phyloP scores from a whole-genome alignment of 305 asterid genomes.

The Rubia tinctorum region DNA sequence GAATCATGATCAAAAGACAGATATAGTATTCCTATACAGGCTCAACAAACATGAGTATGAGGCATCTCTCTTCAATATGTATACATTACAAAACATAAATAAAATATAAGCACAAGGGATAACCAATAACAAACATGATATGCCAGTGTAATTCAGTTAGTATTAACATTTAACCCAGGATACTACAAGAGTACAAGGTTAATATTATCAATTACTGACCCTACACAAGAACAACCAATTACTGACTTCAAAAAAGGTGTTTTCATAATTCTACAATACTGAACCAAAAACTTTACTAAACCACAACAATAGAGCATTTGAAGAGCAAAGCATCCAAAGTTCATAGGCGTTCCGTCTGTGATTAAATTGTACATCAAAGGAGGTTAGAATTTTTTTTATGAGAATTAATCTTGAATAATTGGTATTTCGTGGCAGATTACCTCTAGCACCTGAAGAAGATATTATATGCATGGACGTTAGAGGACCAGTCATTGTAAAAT shows the following conservation, averaged over 20 bases:
- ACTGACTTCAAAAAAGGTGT: neutral
- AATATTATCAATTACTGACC: neutral
- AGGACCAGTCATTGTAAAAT: neutral
- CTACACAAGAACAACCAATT: neutral
- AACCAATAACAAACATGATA: constrained; percentile 2
- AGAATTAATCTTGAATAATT: neutral
- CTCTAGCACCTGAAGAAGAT: neutral
- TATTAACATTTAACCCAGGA: no score
- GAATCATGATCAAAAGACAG: neutral
- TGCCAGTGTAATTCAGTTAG: neutral
- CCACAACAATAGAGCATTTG: neutral
- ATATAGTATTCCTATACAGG: constrained; percentile 3
- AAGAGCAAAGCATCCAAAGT: neutral
- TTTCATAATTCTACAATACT: neutral
- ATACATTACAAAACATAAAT: neutral
- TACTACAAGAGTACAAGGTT: neutral
- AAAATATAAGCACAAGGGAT: neutral
- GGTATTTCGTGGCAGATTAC: neutral
- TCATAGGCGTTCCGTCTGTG: neutral
- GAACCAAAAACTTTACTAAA: no score
- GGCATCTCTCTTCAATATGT: neutral
- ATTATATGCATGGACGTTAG: neutral
- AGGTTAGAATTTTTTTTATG: neutral
- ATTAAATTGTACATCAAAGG: neutral
- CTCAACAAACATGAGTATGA: neutral